Conservation (phyloP, 805 yeast species). For the Danielozyma ontarioensis region DNA sequence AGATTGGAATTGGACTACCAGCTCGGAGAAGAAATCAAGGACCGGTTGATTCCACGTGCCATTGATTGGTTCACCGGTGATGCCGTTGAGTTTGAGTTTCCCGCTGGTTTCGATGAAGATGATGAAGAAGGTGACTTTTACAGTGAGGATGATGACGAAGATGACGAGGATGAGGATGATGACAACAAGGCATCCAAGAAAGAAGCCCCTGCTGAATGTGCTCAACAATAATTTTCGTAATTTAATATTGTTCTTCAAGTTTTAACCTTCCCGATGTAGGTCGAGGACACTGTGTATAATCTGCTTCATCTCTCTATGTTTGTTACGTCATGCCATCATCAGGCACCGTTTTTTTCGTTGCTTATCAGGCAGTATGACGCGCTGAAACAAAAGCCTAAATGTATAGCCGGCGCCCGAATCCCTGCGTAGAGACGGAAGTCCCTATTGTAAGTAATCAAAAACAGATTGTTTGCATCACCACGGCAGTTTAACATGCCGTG, state of each 20-base stretch:
- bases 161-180: slow-evolving; percentile 57
- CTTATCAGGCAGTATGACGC: too few relatives aligned
- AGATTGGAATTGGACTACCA: slow-evolving; percentile 90
- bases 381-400: too few relatives aligned
- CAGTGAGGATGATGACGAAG: slow-evolving; percentile 58
- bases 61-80: slow-evolving; percentile 98
- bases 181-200: slow-evolving; percentile 44
- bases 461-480: too few relatives aligned
- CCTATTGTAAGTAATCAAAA: too few relatives aligned
- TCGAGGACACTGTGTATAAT: not conserved
- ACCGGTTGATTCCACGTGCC: slow-evolving; percentile 92
- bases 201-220: slow-evolving; percentile 72
- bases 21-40: slow-evolving; percentile 93
- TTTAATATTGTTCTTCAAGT: too few relatives aligned
- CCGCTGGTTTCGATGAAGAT: slow-evolving; percentile 57
- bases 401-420: too few relatives aligned
- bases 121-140: slow-evolving; percentile 56
- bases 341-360: too few relatives aligned
- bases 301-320: not conserved
- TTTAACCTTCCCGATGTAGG: not conserved
- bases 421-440: too few relatives aligned
- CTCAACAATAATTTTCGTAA: slow-evolving; percentile 47
- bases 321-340: too few relatives aligned
- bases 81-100: slow-evolving; percentile 70
- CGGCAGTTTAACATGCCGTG: too few relatives aligned